phyloP scores from a whole-genome alignment of 2,329 filamentous ascomycete genomes.

The Cercospora janseana region DNA sequence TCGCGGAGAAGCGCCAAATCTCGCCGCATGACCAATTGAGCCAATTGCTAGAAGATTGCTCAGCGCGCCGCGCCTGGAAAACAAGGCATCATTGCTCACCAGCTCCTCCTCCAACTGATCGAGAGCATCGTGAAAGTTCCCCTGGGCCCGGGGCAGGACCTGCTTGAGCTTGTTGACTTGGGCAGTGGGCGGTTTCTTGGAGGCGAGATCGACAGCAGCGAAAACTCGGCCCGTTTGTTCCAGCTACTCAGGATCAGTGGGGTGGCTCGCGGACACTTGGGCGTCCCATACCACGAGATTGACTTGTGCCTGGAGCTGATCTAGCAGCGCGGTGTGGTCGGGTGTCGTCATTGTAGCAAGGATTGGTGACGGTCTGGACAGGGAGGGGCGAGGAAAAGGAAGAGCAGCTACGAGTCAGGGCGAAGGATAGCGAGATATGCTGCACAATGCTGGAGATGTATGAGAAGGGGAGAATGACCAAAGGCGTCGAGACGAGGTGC shows the following conservation, averaged over 20 bases:
- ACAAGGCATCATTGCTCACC: slow-evolving; percentile 22
- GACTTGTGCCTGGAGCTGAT: slow-evolving; percentile 49
- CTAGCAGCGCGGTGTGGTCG: slow-evolving; percentile 36
- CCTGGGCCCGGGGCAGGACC: slow-evolving; percentile 42
- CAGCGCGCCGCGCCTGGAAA: background rate
- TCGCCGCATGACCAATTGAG: slow-evolving; percentile 37
- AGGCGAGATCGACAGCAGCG: slow-evolving; percentile 40
- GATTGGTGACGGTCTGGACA: no score
- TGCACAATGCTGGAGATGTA: no score
- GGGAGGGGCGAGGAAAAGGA: no score
- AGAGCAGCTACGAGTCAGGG: no score
- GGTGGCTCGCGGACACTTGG: background rate
- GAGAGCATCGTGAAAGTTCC: slow-evolving; percentile 52
- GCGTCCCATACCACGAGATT: slow-evolving; percentile 45
- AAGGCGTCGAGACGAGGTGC: background rate
- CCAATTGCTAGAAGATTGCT: slow-evolving; percentile 30
- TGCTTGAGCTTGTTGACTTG: slow-evolving; percentile 39
- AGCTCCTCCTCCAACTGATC: slow-evolving; percentile 52
- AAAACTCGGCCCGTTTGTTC: slow-evolving; percentile 48
- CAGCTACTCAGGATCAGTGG: slow-evolving; percentile 36
- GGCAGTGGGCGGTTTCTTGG: slow-evolving; percentile 31
- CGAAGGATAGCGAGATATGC: no score
- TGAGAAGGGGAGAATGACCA: background rate
- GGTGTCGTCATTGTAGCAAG: slow-evolving; percentile 18
- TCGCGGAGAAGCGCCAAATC: slow-evolving; percentile 37